These are phyloP conservation scores for Boletellus deceptivus DNA, from an alignment of 1,284 basidiomycete species.

Conservation along the genomic window DNA sequence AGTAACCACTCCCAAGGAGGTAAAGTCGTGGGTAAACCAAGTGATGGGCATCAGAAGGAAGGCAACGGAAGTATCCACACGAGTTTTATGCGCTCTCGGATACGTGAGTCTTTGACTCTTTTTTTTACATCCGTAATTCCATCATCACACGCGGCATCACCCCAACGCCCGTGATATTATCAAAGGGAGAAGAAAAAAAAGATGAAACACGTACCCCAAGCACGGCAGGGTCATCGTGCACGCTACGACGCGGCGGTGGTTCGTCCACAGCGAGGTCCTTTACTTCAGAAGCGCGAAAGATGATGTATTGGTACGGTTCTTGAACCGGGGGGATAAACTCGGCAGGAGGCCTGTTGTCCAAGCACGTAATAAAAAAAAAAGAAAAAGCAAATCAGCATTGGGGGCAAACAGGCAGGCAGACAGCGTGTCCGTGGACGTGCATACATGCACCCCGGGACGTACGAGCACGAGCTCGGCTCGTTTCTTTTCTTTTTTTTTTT, in stretches of 20 bases:
- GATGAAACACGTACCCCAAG: constrained; percentile 55
- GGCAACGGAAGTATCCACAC: constrained; percentile 60
- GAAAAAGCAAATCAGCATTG: constrained; percentile 14
- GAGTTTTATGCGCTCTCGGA: constrained; percentile 54
- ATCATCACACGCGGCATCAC: constrained; percentile 38
- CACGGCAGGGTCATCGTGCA: constrained; percentile 77
- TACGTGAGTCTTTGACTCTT: constrained; percentile 32
- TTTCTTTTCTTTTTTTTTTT: constrained; percentile 36
- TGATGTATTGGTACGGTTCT: constrained; percentile 79
- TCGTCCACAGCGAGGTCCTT: constrained; percentile 79
- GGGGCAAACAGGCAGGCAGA: not conserved
- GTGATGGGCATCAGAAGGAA: constrained; percentile 47
- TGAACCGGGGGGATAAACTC: constrained; percentile 76
- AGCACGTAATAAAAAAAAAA: not conserved
- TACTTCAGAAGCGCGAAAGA: constrained; percentile 80
- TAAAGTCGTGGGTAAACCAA: not conserved
- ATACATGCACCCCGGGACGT: constrained; percentile 67
- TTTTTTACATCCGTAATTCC: constrained; percentile 51
- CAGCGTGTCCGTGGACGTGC: constrained; percentile 60
- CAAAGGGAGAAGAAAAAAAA: not conserved
- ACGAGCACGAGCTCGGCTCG: constrained; percentile 41
- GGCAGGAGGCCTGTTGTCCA: constrained; percentile 50
- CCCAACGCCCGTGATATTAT: constrained; percentile 1
- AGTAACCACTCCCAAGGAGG: constrained; percentile 4
- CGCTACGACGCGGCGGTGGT: constrained; percentile 52